Evolutionary conservation across 805 yeast species (phyloP), one percentile per base, ranked within the genome.

Genomic region (Cyberlindnera mississippiensis): DNA sequence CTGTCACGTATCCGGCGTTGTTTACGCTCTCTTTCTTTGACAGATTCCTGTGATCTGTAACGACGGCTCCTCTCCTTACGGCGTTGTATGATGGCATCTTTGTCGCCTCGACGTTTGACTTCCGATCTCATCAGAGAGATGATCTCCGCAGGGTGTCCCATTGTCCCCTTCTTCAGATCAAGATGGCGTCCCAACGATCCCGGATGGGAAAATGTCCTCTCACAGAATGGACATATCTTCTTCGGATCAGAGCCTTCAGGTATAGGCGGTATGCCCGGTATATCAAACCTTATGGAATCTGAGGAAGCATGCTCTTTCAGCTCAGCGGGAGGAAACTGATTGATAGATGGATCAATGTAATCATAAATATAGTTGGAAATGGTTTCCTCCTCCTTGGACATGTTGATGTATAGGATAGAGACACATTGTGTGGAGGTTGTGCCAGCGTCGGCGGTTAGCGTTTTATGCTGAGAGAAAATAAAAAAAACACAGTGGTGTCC

Each of bases 181-280:
- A 80, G 55, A 55, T 79, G 85, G 28, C 85, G 63, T 1, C 83
- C 83, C 42, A 77, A 61, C 1, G 81, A 75, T 2, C 83, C 82
- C 6, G 78, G 74, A 45, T 76, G 76, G 3, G 78, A 68, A 55
- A 78, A 80, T 1, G 70, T 63, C 43, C 69, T 65, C 1, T 73
- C 73, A 50, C 85, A 79, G 52, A 76, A 77, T 1, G 64, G 64
- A 54, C 84, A 77, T 53, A 32, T 54, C 52, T 48, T 69, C 62
- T 45, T 55, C 34, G 49, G 61, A 53, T 40, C 68, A 36, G 38
- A 58, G 50, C 46, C 65, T 43, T 44, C 63, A 46, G 54, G 69
- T 41, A 55, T 24, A 1, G 35, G 33, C 6, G 60, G 59, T 0
- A 55, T 44, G 2, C 50, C 52, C 4, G 51, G 51, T 4, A 48